phyloP scores from a whole-genome alignment of 768 basidiomycete species.

The Tulasnella sp. region DNA sequence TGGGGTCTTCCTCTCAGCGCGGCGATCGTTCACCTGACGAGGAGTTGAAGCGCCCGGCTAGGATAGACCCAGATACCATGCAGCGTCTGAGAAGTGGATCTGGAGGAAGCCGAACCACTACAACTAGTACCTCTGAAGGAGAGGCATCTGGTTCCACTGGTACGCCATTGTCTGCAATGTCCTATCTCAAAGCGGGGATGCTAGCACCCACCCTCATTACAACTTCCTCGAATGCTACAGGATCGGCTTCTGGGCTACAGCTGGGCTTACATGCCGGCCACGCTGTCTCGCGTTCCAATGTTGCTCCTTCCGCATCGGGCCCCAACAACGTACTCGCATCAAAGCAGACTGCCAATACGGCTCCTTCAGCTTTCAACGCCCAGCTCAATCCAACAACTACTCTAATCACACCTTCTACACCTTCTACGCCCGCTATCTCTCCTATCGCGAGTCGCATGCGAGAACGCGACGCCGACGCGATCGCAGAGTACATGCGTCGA shows the following conservation, averaged over 20 bases:
- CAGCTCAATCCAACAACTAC: slow-evolving; percentile 4
- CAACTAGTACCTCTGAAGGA: slow-evolving; percentile 33
- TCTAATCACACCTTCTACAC: neutral
- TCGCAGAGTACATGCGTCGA: slow-evolving; percentile 73
- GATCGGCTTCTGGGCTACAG: slow-evolving; percentile 24
- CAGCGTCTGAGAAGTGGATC: slow-evolving; percentile 68
- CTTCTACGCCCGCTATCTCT: slow-evolving; percentile 41
- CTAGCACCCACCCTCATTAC: slow-evolving; percentile 29
- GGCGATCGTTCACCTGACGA: slow-evolving; percentile 7
- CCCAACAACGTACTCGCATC: slow-evolving; percentile 22
- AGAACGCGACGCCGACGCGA: slow-evolving; percentile 76
- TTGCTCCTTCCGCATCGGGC: slow-evolving; percentile 34
- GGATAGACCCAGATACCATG: neutral
- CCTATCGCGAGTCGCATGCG: slow-evolving; percentile 73
- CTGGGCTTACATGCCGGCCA: slow-evolving; percentile 22
- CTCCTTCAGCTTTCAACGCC: slow-evolving; percentile 8
- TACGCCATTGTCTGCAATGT: neutral
- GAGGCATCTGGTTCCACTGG: slow-evolving; percentile 35
- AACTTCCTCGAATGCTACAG: slow-evolving; percentile 37
- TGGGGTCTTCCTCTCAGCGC: slow-evolving; percentile 28
- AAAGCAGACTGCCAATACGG: neutral
- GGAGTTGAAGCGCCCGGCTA: slow-evolving; percentile 24
- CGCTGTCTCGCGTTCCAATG: slow-evolving; percentile 49
- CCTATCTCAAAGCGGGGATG: neutral
- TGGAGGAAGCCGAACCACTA: slow-evolving; percentile 66